Conservation (phyloP, 1,139 yeast genomes). For the Zygosaccharomyces sapae region DNA sequence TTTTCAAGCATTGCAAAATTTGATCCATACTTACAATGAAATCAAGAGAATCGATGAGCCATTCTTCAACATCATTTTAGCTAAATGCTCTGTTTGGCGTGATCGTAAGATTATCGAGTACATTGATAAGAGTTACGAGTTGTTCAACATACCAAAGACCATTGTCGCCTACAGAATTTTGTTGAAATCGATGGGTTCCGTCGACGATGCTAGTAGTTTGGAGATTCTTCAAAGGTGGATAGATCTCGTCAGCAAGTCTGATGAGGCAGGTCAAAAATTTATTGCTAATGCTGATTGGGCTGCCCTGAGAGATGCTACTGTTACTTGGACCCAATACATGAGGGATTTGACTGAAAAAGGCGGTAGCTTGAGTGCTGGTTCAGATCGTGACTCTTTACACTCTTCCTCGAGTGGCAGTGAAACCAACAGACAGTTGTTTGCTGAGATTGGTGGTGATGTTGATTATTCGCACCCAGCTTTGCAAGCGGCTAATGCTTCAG, state of each 20-base stretch:
- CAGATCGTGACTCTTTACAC: slow-evolving; percentile 4
- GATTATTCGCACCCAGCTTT: slow-evolving; percentile 36
- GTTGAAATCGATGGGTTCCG: slow-evolving; percentile 68
- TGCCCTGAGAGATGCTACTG: slow-evolving; percentile 74
- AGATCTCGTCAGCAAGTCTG: slow-evolving; percentile 51
- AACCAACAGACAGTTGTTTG: slow-evolving; percentile 14
- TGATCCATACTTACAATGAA: slow-evolving; percentile 55
- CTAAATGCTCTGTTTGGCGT: slow-evolving; percentile 66
- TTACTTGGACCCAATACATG: slow-evolving; percentile 40
- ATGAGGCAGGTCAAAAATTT: slow-evolving; percentile 50
- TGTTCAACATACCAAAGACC: slow-evolving; percentile 56
- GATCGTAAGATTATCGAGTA: slow-evolving; percentile 62
- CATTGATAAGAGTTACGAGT: slow-evolving; percentile 57
- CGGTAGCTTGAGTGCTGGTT: slow-evolving; percentile 3
- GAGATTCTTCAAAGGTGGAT: slow-evolving; percentile 62
- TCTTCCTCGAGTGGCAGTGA: slow-evolving; percentile 9
- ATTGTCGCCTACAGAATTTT: slow-evolving; percentile 73
- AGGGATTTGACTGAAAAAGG: slow-evolving; percentile 6
- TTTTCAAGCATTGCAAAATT: slow-evolving; percentile 51
- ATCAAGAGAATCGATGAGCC: slow-evolving; percentile 65
- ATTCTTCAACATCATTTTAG: slow-evolving; percentile 71
- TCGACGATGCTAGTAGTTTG: slow-evolving; percentile 48
- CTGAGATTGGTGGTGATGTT: slow-evolving; percentile 22
- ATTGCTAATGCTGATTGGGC: slow-evolving; percentile 88
- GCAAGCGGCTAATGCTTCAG: slow-evolving; percentile 38